Base-by-base conservation (phyloP, 139 green algal genomes). In the Chlorella ohadii region DNA sequence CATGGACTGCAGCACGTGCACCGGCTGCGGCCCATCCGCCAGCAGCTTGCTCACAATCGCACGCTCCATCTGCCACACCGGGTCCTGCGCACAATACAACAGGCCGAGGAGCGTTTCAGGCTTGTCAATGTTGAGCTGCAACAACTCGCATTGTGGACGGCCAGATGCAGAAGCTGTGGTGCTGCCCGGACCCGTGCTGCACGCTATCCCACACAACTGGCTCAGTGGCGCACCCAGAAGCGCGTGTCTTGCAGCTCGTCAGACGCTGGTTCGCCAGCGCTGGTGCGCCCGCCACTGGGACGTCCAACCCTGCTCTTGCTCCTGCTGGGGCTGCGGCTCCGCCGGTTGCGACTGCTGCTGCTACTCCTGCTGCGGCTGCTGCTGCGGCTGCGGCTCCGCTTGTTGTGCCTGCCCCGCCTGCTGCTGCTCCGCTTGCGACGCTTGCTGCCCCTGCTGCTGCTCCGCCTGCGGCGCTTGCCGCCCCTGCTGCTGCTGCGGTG, bases 81-180 rank as follows among this genome's bases (percentile, higher is more conserved):
- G 72, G 33, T 79, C 72, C 72, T 79, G 72, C 47, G 44, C 44
- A 51, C 44, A 51, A n/a, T n/a, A n/a, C n/a, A n/a, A n/a, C n/a
- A n/a, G n/a, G n/a, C n/a, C n/a, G n/a, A n/a, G n/a, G n/a, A n/a
- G n/a, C n/a, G n/a, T n/a, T 51, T 51, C 44, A 9, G 6, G 9
- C 44, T 51, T 51, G 7, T 51, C 9, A 51, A 9, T 51, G 44
- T 6, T 51, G 44, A 51, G 44, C 27, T 38, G 70, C 19, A 20
- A 7, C 51, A 59, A 2, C 51, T 59, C 51, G 7, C 44, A 51
- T 51, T 9, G 44, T 9, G 9, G 44, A 6, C 6, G 44, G 44
- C 44, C 44, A 51, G 44, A 51, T 51, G 44, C 44, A 6, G 44
- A 6, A 51, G n/a, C n/a, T n/a, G n/a, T n/a, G n/a, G n/a, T n/a